Conservation (phyloP, 2,329 filamentous ascomycete genomes). For the Penicillium hesseltinei region DNA sequence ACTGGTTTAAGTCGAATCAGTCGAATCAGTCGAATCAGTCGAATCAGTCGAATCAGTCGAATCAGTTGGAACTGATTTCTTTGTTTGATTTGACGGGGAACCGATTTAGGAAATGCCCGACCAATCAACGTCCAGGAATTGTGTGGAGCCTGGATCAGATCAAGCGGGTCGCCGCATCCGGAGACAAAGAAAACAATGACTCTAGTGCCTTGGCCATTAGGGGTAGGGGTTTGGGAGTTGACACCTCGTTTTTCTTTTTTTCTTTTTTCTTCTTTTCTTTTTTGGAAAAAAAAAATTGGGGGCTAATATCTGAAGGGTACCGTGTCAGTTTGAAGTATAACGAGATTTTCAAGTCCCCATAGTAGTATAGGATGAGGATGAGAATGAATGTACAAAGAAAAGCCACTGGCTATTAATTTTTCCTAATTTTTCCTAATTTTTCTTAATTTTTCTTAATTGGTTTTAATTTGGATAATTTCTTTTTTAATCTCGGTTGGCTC, state of each 20-base stretch:
- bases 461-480: too few relatives aligned
- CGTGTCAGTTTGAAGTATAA: not conserved
- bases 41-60: too few relatives aligned
- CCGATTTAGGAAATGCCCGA: slow-evolving; percentile 1
- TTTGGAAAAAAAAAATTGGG: not conserved
- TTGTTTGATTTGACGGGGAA: slow-evolving; percentile 21
- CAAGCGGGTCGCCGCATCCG: slow-evolving; percentile 25
- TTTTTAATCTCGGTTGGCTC: slow-evolving; percentile 20
- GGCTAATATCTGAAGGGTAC: not conserved
- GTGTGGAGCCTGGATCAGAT: not conserved
- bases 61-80: slow-evolving; percentile 1
- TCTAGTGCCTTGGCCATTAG: slow-evolving; percentile 12
- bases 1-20: not conserved
- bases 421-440: not conserved
- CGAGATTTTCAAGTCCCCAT: not conserved
- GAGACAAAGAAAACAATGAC: slow-evolving; percentile 30
- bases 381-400: not conserved
- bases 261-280: not conserved
- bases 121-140: not conserved
- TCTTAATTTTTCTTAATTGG: not conserved
- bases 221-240: not conserved
- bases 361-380: not conserved
- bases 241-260: not conserved
- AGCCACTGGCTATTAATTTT: not conserved
- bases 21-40: not conserved